Percentiles rank a stretch among this genome's conserved stretches.
Evolutionary conservation across 768 basidiomycete genomes (phyloP).

Genomic region (Fomitopsis serialis): DNA sequence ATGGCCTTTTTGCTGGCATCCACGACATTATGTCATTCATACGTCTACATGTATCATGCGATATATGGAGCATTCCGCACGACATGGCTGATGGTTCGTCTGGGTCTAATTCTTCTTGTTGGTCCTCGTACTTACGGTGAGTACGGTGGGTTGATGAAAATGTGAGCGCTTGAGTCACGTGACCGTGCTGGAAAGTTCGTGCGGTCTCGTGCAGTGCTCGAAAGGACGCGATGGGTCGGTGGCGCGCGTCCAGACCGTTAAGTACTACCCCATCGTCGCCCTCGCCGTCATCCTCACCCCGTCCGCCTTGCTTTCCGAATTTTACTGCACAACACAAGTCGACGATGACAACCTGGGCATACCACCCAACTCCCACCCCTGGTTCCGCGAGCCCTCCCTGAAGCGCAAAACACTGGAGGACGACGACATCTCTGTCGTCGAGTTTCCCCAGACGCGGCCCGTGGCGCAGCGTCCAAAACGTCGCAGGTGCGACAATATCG

Average conservation of each 20-base stretch:
- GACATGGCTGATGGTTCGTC: too few species aligned
- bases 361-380: conserved; percentile 36
- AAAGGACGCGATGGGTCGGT: background rate
- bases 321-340: background rate
- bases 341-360: conserved; percentile 32
- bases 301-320: background rate
- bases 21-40: conserved; percentile 1
- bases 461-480: conserved; percentile 30
- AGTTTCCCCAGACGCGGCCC: conserved; percentile 8
- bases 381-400: conserved; percentile 33
- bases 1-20: background rate
- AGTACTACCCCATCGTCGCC: background rate
- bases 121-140: too few species aligned
- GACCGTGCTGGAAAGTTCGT: background rate
- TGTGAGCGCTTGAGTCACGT: background rate
- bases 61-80: background rate
- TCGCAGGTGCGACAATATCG: conserved; percentile 42
- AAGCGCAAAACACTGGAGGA: conserved; percentile 33
- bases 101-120: too few species aligned
- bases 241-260: background rate
- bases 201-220: background rate
- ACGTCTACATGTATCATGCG: background rate
- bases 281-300: background rate
- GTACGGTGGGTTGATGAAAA: too few species aligned
- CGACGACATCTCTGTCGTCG: conserved; percentile 13